Evolutionary conservation across 208 protist species (phyloP).

Genomic region (Borovskyia barvae): DNA sequence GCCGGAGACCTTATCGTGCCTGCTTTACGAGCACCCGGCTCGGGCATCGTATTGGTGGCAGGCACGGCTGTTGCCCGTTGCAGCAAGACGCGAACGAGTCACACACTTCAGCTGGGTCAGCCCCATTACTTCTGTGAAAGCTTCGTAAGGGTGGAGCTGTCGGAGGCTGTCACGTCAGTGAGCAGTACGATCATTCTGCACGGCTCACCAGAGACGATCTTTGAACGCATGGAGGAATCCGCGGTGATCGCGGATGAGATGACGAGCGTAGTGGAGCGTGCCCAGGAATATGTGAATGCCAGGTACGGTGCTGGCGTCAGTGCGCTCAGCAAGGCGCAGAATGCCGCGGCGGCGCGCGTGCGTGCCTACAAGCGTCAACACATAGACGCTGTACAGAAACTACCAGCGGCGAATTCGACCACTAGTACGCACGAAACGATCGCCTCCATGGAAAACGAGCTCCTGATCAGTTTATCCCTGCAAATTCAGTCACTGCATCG

Average conservation of each 20-base stretch:
- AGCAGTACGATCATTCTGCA: conserved; percentile 45
- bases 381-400: background rate
- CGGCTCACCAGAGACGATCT: conserved; percentile 26
- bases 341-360: conserved; percentile 32
- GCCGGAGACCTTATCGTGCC: conserved; percentile 34
- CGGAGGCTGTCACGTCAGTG: conserved; percentile 25
- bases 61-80: conserved; percentile 21
- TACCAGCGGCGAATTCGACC: background rate
- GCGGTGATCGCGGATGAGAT: conserved; percentile 9
- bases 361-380: conserved; percentile 12
- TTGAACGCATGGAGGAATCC: conserved; percentile 26
- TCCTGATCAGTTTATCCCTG: conserved; percentile 53
- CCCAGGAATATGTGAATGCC: conserved; percentile 31
- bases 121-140: conserved; percentile 52
- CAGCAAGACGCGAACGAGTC: background rate
- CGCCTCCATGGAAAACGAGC: conserved; percentile 35
- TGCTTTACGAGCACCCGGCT: conserved; percentile 16
- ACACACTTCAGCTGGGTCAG: conserved; percentile 21
- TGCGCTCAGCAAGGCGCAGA: conserved; percentile 34
- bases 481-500: conserved; percentile 50
- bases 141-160: conserved; percentile 29
- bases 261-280: conserved; percentile 22
- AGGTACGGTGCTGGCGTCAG: conserved; percentile 21
- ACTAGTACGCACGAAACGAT: background rate
- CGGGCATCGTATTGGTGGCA: conserved; percentile 27